A percentile compares a stretch with the other conserved stretches of the same genome.
phyloP scores from a whole-genome alignment of 139 green algal genomes.

The Edaphochlamys debaryana region DNA sequence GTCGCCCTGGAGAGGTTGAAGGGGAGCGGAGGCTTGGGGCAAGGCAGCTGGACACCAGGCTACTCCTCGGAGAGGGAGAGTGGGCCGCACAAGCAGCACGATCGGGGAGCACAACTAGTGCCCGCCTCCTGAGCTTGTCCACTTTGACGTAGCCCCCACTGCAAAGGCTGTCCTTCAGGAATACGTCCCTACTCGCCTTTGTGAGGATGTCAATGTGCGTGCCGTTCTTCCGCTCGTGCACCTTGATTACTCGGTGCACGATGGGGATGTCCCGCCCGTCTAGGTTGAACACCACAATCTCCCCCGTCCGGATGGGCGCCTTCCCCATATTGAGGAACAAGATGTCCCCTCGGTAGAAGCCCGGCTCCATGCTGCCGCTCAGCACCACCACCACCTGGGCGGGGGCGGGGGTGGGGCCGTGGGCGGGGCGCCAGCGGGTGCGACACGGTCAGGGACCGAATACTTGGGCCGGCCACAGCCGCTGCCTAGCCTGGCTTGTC shows the following conservation, averaged over 20 bases:
- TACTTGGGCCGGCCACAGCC: too few species aligned
- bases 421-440: too few species aligned
- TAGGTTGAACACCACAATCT: constrained; percentile 97
- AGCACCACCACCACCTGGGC: constrained; percentile 96
- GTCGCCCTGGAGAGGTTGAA: constrained; percentile 76
- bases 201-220: constrained; percentile 87
- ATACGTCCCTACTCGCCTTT: constrained; percentile 76
- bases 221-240: constrained; percentile 67
- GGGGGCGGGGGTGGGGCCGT: too few species aligned
- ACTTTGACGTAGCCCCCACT: too few species aligned
- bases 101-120: neutral
- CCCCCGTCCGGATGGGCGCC: constrained; percentile 70
- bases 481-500: too few species aligned
- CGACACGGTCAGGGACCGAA: too few species aligned
- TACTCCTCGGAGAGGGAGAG: too few species aligned
- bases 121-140: neutral
- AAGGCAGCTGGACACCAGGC: too few species aligned
- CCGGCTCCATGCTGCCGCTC: constrained; percentile 98
- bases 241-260: constrained; percentile 94
- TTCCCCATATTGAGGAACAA: constrained; percentile 93
- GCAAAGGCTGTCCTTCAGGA: too few species aligned
- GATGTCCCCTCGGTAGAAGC: constrained; percentile 96
- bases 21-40: too few species aligned
- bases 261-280: constrained; percentile 96
- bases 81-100: neutral